Evolutionary conservation across 495 filamentous ascomycete species (phyloP).

Genomic region (Penicillium longicatenatum): DNA sequence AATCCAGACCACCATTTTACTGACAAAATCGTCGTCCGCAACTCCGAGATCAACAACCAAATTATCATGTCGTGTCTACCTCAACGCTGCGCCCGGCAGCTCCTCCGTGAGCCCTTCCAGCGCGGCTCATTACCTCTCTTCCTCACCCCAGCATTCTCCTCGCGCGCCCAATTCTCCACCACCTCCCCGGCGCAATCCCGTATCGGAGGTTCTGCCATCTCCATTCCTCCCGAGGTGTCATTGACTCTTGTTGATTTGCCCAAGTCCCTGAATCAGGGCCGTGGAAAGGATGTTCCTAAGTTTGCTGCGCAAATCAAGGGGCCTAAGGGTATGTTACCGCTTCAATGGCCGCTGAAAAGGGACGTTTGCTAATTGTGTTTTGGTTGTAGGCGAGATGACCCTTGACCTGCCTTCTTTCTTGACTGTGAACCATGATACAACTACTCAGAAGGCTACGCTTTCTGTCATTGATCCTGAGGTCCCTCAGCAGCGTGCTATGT

Average conservation of each 20-base stretch:
- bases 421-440: conserved; percentile 64
- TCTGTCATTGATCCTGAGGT: conserved; percentile 62
- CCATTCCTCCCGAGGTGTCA: conserved; percentile 80
- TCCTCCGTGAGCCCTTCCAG: conserved; percentile 36
- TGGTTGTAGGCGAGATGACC: conserved; percentile 63
- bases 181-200: conserved; percentile 69
- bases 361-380: conserved; percentile 2
- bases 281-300: conserved; percentile 56
- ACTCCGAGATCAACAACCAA: conserved; percentile 28
- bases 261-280: conserved; percentile 47
- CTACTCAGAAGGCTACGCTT: conserved; percentile 61
- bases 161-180: conserved; percentile 69
- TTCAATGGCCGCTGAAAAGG: background rate
- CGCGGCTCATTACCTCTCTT: conserved; percentile 61
- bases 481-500: conserved; percentile 90
- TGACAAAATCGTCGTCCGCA: conserved; percentile 13
- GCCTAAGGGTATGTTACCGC: conserved; percentile 61
- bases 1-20: conserved; percentile 21
- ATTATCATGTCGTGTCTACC: conserved; percentile 41
- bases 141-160: conserved; percentile 72
- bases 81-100: conserved; percentile 46
- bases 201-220: conserved; percentile 78
- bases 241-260: conserved; percentile 65
- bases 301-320: conserved; percentile 67
- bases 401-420: conserved; percentile 74